A percentile compares a stretch with the other conserved stretches of the same genome.
phyloP scores from a whole-genome alignment of 331 rosid genomes.

The Pyracantha coccinea region DNA sequence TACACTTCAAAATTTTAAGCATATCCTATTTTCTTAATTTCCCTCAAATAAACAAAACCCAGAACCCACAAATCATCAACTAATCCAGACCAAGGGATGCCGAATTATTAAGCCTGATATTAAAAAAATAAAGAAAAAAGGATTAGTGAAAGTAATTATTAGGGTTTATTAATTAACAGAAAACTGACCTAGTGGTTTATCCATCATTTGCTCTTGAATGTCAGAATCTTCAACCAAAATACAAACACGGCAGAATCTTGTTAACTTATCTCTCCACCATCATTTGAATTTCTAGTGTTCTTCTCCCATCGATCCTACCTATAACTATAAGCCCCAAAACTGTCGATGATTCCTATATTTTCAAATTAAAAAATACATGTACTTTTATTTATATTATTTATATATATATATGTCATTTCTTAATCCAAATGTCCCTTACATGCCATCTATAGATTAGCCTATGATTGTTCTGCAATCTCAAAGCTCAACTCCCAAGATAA shows the following conservation, averaged over 20 bases:
- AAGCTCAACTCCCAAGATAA: constrained; percentile 8
- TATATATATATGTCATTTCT: neutral
- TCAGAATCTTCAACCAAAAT: constrained; percentile 20
- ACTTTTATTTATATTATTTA: too few relatives aligned
- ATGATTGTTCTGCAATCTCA: neutral
- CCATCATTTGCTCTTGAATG: constrained; percentile 30
- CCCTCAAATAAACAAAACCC: neutral
- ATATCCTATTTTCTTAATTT: neutral
- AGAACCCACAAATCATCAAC: neutral
- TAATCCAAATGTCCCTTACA: neutral
- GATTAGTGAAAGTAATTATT: constrained; percentile 5
- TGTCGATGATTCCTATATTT: neutral
- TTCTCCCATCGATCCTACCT: neutral
- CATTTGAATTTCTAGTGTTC: neutral
- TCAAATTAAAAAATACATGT: neutral
- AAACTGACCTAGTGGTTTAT: constrained; percentile 30
- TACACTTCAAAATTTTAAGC: neutral
- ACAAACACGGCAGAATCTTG: constrained; percentile 58
- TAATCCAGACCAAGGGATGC: neutral
- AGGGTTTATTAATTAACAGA: constrained; percentile 6
- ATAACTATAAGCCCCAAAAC: neutral
- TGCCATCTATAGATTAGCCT: neutral
- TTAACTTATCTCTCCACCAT: neutral
- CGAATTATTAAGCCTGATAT: neutral
- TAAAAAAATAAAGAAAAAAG: neutral